These are phyloP conservation scores for Cyclotella distinguenda DNA, from an alignment of 108 stramenopile species.

Conservation along the genomic window DNA sequence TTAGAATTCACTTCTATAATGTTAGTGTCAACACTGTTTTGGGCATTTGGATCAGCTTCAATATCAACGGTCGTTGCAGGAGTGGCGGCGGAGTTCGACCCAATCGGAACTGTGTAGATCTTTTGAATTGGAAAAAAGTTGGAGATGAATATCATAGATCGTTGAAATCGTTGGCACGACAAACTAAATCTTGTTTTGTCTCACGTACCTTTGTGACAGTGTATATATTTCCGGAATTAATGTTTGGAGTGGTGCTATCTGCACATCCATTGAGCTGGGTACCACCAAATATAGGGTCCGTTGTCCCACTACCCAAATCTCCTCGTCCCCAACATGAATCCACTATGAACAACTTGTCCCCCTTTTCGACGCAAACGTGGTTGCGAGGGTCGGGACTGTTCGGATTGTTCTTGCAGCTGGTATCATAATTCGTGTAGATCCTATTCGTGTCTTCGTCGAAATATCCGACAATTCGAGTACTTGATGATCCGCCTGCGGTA, in stretches of 20 bases:
- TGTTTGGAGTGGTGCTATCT: conserved; percentile 35
- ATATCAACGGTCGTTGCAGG: conserved; percentile 27
- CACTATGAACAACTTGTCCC: conserved; percentile 60
- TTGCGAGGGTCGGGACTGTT: conserved; percentile 30
- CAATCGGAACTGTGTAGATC: conserved; percentile 32
- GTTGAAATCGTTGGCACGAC: background rate
- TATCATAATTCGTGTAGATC: conserved; percentile 63
- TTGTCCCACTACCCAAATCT: conserved; percentile 40
- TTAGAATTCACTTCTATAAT: conserved; percentile 58
- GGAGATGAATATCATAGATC: background rate
- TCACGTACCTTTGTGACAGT: conserved; percentile 55
- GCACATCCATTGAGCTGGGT: conserved; percentile 28
- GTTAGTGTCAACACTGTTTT: conserved; percentile 48
- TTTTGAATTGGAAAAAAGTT: background rate
- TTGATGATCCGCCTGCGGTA: conserved; percentile 25
- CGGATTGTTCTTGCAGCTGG: conserved; percentile 54
- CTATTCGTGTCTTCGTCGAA: conserved; percentile 50
- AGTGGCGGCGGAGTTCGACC: conserved; percentile 28
- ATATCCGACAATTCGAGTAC: conserved; percentile 51
- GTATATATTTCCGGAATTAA: conserved; percentile 57
- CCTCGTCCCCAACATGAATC: conserved; percentile 53
- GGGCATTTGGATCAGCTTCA: conserved; percentile 40
- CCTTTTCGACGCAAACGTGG: conserved; percentile 65
- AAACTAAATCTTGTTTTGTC: background rate
- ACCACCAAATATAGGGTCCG: conserved; percentile 55